Percentiles rank a stretch among this genome's conserved stretches.
Evolutionary conservation across 371 early-diverging fungal genomes (phyloP).

Genomic region (Funneliformis caledonium): DNA sequence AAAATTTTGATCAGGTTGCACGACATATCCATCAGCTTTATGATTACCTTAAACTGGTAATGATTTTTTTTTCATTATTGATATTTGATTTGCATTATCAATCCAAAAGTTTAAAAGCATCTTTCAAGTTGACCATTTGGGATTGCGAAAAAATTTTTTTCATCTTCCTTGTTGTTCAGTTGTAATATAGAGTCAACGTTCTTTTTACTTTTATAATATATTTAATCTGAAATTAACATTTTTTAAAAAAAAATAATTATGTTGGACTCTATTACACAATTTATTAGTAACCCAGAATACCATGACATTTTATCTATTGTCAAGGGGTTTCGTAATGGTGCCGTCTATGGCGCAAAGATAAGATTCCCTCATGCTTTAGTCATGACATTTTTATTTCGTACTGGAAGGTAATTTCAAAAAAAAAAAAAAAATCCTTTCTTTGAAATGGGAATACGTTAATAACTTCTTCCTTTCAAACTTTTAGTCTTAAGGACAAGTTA

Average conservation of each 20-base stretch:
- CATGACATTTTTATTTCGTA: constrained; percentile 95
- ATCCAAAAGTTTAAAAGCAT: too few relatives aligned
- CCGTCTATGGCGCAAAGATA: constrained; percentile 96
- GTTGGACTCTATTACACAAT: constrained; percentile 53
- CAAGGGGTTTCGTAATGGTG: constrained; percentile 95
- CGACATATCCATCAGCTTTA: too few relatives aligned
- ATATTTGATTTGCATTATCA: too few relatives aligned
- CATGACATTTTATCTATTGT: constrained; percentile 85
- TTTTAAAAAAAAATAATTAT: background rate
- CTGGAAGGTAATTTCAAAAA: constrained; percentile 69
- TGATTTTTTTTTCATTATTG: too few relatives aligned
- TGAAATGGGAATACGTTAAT: background rate
- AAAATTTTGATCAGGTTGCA: too few relatives aligned
- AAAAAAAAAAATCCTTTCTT: background rate
- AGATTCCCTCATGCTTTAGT: constrained; percentile 97
- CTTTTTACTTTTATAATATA: background rate
- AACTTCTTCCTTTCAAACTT: background rate
- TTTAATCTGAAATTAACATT: background rate
- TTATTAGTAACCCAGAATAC: constrained; percentile 72
- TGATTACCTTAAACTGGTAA: too few relatives aligned
- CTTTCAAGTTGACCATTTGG: too few relatives aligned
- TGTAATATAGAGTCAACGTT: too few relatives aligned
- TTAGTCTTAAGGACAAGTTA: constrained; percentile 72
- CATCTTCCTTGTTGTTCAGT: too few relatives aligned
- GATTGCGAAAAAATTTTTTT: too few relatives aligned